Evolutionary conservation across 2,329 filamentous ascomycete genomes (phyloP).

Genomic region (Samsoniella hepiali): DNA sequence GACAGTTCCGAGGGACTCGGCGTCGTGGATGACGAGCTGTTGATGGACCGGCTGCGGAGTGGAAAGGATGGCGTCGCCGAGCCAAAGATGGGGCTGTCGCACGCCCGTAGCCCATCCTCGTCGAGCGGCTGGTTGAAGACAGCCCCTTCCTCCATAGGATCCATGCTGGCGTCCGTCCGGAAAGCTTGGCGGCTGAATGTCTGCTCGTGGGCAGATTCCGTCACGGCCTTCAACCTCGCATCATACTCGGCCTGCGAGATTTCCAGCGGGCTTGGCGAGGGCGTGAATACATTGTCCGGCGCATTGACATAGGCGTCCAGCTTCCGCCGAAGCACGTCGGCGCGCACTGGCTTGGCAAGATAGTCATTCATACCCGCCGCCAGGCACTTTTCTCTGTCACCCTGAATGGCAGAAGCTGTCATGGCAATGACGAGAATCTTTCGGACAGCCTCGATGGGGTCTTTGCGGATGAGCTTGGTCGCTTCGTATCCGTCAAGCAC

Average conservation of each 20-base stretch:
- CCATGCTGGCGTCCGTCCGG: slow-evolving; percentile 22
- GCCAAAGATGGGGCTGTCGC: slow-evolving; percentile 17
- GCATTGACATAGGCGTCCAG: slow-evolving; percentile 56
- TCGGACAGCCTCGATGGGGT: slow-evolving; percentile 71
- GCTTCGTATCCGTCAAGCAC: slow-evolving; percentile 90
- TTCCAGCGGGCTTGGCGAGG: slow-evolving; percentile 24
- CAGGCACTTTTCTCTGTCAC: slow-evolving; percentile 92
- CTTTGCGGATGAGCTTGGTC: slow-evolving; percentile 75
- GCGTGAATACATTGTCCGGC: slow-evolving; percentile 29
- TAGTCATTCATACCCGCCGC: slow-evolving; percentile 98
- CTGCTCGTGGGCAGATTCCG: slow-evolving; percentile 9
- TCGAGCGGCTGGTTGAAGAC: slow-evolving; percentile 34
- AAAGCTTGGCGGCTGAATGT: slow-evolving; percentile 16
- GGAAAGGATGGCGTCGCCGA: slow-evolving; percentile 10
- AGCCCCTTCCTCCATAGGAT: slow-evolving; percentile 32
- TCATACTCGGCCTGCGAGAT: slow-evolving; percentile 20
- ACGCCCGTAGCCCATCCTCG: slow-evolving; percentile 15
- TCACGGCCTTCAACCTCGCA: neutral
- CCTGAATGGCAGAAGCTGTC: slow-evolving; percentile 93
- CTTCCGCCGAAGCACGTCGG: slow-evolving; percentile 81
- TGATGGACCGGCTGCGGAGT: neutral
- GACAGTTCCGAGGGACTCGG: neutral
- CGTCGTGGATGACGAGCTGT: slow-evolving; percentile 6
- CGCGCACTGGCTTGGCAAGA: slow-evolving; percentile 89
- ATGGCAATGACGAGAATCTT: slow-evolving; percentile 93